Evolutionary conservation across 2,329 filamentous ascomycete species (phyloP), one percentile per base, ranked within the genome.

Genomic region (Microascus cirrosus): DNA sequence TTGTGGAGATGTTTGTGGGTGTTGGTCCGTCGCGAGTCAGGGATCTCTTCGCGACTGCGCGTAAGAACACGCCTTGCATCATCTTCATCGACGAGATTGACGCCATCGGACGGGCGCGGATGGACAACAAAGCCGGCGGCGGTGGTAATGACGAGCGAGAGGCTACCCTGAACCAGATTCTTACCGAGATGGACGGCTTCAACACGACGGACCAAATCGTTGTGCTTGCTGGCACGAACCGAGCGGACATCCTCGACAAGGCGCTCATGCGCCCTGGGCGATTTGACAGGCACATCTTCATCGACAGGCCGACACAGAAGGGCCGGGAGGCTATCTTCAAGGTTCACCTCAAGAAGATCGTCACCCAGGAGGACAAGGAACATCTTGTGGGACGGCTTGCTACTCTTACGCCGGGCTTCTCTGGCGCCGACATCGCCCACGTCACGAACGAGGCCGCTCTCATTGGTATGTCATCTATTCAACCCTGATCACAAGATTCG

Each of bases 61-160:
- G 94, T 59, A 97, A 97, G 78, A 95, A 90, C 73, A 89, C 94
- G 0, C 94, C 94, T 3, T 99, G 94, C 74, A 99, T 99, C 73
- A 95, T 99, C 72, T 99, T 99, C 77, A 97, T 99, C 64, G 94
- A 99, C 69, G 94, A 99, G 73, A 99, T 99, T 65, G 94, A 99
- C 70, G 94, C 94, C 59, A 96, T 99, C 66, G 94, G 94, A 65
- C 90, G 92, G 69, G 89, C 93, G 58, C 84, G 94, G 74, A 80
- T 86, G 24, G 95, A 96, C 69, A 83, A 86, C 39, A 87, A 86
- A 62, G 66, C 68, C 53, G 74, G 75, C 59, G 87, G 88, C 45
- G 92, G 93, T 62, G 94, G 94, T 61, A 97, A 97, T 68, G 94
- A 99, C 68, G 94, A 99, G 75, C 87, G 94, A 61, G 94, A 99